Evolutionary conservation across 139 green algal species (phyloP), one percentile per base, ranked within the genome.

Genomic region (Zygnema circumcarinatum): DNA sequence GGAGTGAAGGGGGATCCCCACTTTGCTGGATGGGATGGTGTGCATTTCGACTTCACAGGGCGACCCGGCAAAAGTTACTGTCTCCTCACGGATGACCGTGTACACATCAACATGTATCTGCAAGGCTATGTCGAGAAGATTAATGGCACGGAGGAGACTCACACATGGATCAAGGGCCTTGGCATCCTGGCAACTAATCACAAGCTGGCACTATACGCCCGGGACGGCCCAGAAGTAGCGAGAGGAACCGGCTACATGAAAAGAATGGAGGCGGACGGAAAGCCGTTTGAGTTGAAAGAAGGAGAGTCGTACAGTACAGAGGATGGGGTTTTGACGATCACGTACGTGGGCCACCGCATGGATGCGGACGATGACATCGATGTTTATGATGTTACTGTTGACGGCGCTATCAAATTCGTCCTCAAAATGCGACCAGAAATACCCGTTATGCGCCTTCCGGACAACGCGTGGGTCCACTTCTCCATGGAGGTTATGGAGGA

Each of bases 151-250:
- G 86, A 90, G 33, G 39, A 90, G 25, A 90, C 84, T 29, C 79
- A 91, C 80, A 56, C 84, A n/a, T 89, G 84, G 82, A 91, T 89
- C 81, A 79, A 53, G 35, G 41, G 38, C 0, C 32, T 90, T 36
- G 82, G 82, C 1, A 87, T 89, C 47, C 25, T 73, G 72, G 76
- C 36, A 76, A 83, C 53, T 22, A 53, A 22, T 20, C 83, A 88
- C 40, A 86, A 38, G 20, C 29, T 88, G 2, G 83, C 29, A 22
- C 35, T 92, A 54, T 85, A 68, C 40, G 90, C 89, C n/a, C 39
- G 90, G 25, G 88, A 62, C 32, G 81, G 79, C 1, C 74, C 74
- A 40, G 88, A 87, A 22, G 75, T 76, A 1, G 81, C 73, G 42
- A 36, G 74, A n/a, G 31, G 33, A 25, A 53, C 20, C 1, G 83